Evolutionary conservation across 805 yeast genomes (phyloP).

Genomic region (Candida tibetensis): DNA sequence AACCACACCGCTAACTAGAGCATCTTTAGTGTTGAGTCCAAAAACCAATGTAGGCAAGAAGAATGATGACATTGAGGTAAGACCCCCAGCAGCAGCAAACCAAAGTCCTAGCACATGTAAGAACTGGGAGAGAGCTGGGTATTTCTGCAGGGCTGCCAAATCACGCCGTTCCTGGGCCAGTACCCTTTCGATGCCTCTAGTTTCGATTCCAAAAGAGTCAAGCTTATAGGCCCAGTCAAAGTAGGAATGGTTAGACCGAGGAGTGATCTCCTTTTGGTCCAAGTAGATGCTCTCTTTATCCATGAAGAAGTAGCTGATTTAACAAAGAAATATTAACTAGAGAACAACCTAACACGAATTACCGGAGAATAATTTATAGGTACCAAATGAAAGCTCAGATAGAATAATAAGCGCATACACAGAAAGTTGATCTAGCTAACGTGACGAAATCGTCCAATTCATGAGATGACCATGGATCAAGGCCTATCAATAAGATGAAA

Average conservation of each 20-base stretch:
- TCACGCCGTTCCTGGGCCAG: constrained; percentile 24
- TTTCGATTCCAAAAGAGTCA: constrained; percentile 30
- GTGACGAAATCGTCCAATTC: too few species aligned
- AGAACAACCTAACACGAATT: too few species aligned
- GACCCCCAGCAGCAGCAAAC: constrained; percentile 40
- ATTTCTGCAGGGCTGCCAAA: background rate
- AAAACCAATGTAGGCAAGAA: constrained; percentile 30
- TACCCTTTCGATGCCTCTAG: constrained; percentile 35
- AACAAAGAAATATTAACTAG: too few species aligned
- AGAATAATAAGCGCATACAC: too few species aligned
- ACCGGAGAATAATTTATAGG: too few species aligned
- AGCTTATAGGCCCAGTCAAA: constrained; percentile 15
- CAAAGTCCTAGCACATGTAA: constrained; percentile 33
- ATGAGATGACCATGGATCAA: too few species aligned
- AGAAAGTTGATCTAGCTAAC: too few species aligned
- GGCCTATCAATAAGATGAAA: too few species aligned
- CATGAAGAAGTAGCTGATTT: background rate
- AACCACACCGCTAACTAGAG: constrained; percentile 30
- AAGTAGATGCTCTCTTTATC: background rate
- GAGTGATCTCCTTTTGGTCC: background rate
- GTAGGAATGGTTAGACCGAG: background rate
- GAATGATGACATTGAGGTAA: constrained; percentile 38
- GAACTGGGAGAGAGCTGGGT: constrained; percentile 15
- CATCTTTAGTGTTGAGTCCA: constrained; percentile 24
- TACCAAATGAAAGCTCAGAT: too few species aligned